Base-by-base conservation (phyloP, 768 basidiomycete species). In the Auricularia cornea region DNA sequence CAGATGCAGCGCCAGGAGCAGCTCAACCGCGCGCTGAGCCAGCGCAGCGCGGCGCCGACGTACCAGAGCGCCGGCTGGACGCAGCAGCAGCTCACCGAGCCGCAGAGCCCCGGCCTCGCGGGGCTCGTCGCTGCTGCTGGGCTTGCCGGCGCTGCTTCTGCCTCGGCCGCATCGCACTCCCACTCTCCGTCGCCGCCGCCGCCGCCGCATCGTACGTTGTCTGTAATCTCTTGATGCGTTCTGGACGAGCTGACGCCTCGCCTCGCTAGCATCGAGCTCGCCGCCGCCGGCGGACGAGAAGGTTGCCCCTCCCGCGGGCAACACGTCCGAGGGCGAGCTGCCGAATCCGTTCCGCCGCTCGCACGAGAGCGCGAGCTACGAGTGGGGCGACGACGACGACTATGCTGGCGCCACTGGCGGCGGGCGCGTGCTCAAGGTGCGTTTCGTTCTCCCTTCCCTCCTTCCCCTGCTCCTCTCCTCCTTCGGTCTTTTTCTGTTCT, bases 1-100 rank as follows among this genome's bases (percentile, higher is more conserved):
- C 54, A 57, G 28, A 57, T 57, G 54, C 54, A 57, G 54, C n/a
- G 54, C n/a, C 54, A 57, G 54, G 54, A 57, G 14, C 54, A 57
- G 54, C 28, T 57, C 12, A 57, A 57, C 28, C 54, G 54, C 23
- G 54, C 54, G 30, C 28, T 57, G 54, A 57, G 54, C 26, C 12
- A 12, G 26, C n/a, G 54, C 23, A 57, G 54, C 20, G 26, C 54
- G 6, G 54, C 54, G 28, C 54, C 54, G 54, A 57, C 54, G 14
- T 57, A 57, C 28, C 12, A 16, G 12, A 57, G 54, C 54, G 18
- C 14, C 23, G 18, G 12, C 12, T 18, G 18, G 16, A 48, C 44
- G 18, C 16, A 18, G 16, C 16, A 20, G 44, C 44, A 48, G 44
- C 18, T 23, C 12, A 5, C 5, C 6, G 44, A 20, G 44, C 44